Evolutionary conservation across 1,139 yeast species (phyloP).

Genomic region (Zygosaccharomyces pseudobailii): DNA sequence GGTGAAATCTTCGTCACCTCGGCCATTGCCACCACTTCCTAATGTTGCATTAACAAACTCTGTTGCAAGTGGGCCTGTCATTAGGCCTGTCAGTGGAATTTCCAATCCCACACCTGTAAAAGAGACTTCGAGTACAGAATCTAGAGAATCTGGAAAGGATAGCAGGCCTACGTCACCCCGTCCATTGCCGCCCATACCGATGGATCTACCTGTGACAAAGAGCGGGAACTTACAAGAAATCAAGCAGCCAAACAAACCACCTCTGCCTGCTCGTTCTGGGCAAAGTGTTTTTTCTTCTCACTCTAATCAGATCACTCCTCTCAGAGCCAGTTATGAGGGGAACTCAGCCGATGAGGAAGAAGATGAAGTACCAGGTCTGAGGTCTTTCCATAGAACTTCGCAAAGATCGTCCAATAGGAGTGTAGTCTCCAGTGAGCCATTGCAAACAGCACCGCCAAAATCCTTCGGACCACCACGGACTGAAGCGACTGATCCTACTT

Average conservation of each 20-base stretch:
- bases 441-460: not conserved
- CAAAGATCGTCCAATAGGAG: not conserved
- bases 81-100: not conserved
- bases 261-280: not conserved
- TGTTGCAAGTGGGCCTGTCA: not conserved
- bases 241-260: not conserved
- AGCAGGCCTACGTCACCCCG: constrained; percentile 1
- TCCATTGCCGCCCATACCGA: not conserved
- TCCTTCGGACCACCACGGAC: not conserved
- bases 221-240: not conserved
- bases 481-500: not conserved
- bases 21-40: not conserved
- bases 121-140: not conserved
- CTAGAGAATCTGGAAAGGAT: not conserved
- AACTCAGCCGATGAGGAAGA: not conserved
- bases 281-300: not conserved
- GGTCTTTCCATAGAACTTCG: not conserved
- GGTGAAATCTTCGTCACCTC: not conserved
- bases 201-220: not conserved
- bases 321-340: not conserved
- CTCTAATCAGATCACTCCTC: not conserved
- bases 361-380: constrained; percentile 2
- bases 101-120: not conserved
- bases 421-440: not conserved
- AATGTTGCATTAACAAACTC: not conserved